These are phyloP conservation scores for Geotrichum phurueaensis DNA, from an alignment of 1,139 yeast genomes.

Conservation along the genomic window DNA sequence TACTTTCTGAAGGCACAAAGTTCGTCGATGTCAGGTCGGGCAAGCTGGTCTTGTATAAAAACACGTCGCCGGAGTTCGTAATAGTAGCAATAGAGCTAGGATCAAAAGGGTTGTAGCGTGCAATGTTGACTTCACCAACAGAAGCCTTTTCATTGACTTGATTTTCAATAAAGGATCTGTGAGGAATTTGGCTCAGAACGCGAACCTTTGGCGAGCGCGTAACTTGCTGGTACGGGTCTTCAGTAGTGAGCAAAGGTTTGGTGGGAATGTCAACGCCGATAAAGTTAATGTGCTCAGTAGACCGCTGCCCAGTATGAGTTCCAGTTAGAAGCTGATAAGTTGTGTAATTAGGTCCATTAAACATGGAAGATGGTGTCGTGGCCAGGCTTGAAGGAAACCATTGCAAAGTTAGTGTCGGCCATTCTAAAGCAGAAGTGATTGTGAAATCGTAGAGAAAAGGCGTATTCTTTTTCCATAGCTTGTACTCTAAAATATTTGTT, in stretches of 20 bases:
- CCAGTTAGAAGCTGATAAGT: constrained; percentile 53
- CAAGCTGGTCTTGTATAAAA: constrained; percentile 39
- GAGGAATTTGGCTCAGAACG: constrained; percentile 16
- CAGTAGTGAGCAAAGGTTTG: constrained; percentile 25
- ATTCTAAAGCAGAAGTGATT: constrained; percentile 59
- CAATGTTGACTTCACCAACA: constrained; percentile 54
- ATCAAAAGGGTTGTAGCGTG: constrained; percentile 74
- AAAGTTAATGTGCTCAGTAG: constrained; percentile 51
- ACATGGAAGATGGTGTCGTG: constrained; percentile 12
- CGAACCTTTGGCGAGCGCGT: constrained; percentile 13
- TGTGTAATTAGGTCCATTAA: constrained; percentile 21
- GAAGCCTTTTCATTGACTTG: constrained; percentile 46
- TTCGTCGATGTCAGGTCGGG: constrained; percentile 21
- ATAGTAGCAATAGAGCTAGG: constrained; percentile 67
- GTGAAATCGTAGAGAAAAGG: constrained; percentile 79
- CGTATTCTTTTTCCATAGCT: constrained; percentile 78
- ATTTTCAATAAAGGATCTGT: constrained; percentile 24
- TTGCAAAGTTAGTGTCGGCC: constrained; percentile 44
- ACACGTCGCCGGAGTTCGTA: constrained; percentile 73
- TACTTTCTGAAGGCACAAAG: constrained; percentile 21
- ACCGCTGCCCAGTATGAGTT: constrained; percentile 52
- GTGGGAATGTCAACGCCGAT: constrained; percentile 70
- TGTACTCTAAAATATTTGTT: constrained; percentile 24
- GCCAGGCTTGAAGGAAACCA: constrained; percentile 34
- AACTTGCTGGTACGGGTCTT: constrained; percentile 7